Base-by-base conservation (phyloP, 202 grass and related monocot species). In the Elaeis oleifera region DNA sequence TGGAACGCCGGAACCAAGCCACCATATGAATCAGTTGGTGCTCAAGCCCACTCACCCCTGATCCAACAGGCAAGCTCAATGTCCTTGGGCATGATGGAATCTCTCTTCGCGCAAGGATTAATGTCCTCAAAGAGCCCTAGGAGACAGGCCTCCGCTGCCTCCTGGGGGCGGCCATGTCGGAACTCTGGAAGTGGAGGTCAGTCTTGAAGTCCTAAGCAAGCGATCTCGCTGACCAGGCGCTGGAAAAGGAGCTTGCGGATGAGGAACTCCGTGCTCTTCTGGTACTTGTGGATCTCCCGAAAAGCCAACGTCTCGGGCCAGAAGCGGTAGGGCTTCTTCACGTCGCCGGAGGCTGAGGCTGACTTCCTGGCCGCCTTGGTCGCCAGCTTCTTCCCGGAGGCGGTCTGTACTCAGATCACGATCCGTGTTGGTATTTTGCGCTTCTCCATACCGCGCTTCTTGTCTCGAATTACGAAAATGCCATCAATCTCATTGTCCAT, bases 351-450 rank as follows among this genome's bases (percentile, higher is more conserved):
- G 8, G 57, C 57, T 2, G 57, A 25, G 13, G 58, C 58, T 0
- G 58, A 60, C 27, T 60, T 60, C 58, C 27, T 4, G 27, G 27
- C 27, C 0, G 27, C 27, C 27, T 28, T 28, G 27, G 27, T 28
- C 3, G 27, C 27, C 27, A 28, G 27, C 27, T 28, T 3, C 27
- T 28, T 28, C 27, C 27, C 3, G 27, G 3, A 4, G 4, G 27
- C 27, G 3, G 4, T 28, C 27, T 4, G 65, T 56, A 77, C 74
- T 63, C 58, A 5, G 13, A 36, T 13, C 22, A 14, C 15, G 56
- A 81, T 92, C 78, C 71, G 59, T 28, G 27, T 5, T 17, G 71
- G 57, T 25, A 16, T 25, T 59, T 16, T 20, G 57, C 24, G 27
- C 5, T 5, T 0, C 27, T 28, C 27, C 27, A 5, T 0, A 4